Conservation (phyloP, 2,329 filamentous ascomycete species). For the Tolypocladium amazonense region DNA sequence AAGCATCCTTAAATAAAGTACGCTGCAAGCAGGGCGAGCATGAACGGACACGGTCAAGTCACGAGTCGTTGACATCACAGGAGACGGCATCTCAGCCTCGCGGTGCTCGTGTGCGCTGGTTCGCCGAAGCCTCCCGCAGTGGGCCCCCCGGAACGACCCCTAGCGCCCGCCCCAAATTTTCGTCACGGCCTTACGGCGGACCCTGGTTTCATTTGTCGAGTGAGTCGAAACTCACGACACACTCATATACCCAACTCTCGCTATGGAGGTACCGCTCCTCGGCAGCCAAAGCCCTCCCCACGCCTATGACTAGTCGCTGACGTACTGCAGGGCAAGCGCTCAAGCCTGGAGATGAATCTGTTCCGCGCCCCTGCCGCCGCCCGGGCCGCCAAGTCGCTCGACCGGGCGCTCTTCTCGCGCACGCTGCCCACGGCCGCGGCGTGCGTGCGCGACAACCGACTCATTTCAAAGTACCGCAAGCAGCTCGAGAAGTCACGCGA, state of each 20-base stretch:
- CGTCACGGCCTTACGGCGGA: slow-evolving; percentile 16
- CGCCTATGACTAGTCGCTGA: background rate
- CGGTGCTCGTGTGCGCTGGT: background rate
- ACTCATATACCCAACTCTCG: background rate
- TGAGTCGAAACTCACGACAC: background rate
- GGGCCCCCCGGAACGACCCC: background rate
- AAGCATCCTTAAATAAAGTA: background rate
- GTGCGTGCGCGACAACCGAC: slow-evolving; percentile 60
- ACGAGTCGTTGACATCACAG: slow-evolving; percentile 11
- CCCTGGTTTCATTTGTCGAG: background rate
- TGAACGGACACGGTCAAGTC: background rate
- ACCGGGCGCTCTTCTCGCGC: slow-evolving; percentile 73
- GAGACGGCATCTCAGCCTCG: slow-evolving; percentile 1
- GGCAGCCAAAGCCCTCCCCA: background rate
- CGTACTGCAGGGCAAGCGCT: slow-evolving; percentile 6
- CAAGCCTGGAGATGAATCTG: slow-evolving; percentile 36
- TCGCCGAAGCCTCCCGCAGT: background rate
- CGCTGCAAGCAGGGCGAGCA: background rate
- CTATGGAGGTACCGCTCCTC: slow-evolving; percentile 15
- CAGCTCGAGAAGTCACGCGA: slow-evolving; percentile 56
- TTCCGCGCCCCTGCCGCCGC: slow-evolving; percentile 69
- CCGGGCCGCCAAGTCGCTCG: slow-evolving; percentile 67
- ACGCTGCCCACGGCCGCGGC: slow-evolving; percentile 70
- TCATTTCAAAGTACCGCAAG: slow-evolving; percentile 63
- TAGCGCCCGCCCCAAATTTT: slow-evolving; percentile 11